Evolutionary conservation across 2,329 filamentous ascomycete species (phyloP).

Genomic region (Magnaporthales sp.): DNA sequence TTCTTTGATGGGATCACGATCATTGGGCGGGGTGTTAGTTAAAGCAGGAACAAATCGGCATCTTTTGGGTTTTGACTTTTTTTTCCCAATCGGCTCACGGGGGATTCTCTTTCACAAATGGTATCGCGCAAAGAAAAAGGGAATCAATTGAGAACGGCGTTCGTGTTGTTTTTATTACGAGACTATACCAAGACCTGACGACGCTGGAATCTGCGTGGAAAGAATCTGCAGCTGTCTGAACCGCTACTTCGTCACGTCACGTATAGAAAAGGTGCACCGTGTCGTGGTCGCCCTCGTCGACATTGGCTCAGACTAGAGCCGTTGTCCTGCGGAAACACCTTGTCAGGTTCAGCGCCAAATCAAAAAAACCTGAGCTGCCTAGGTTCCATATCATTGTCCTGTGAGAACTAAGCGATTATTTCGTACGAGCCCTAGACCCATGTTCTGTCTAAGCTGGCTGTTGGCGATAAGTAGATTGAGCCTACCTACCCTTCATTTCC

Average conservation of each 20-base stretch:
- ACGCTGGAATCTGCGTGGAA: not conserved
- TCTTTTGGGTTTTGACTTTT: conserved; percentile 2
- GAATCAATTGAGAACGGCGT: conserved; percentile 4
- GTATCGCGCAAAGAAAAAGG: conserved; percentile 4
- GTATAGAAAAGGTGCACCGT: not conserved
- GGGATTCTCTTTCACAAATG: conserved; percentile 3
- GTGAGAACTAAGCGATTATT: not conserved
- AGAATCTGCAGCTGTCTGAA: not conserved
- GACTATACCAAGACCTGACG: conserved; percentile 2
- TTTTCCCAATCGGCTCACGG: conserved; percentile 1
- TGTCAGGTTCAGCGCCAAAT: not conserved
- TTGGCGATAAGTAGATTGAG: too few relatives aligned
- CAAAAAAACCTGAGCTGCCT: not conserved
- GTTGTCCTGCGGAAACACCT: not conserved
- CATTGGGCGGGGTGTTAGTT: conserved; percentile 2
- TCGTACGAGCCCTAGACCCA: too few relatives aligned
- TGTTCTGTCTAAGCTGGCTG: too few relatives aligned
- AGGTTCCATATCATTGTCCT: not conserved
- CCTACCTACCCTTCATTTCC: too few relatives aligned
- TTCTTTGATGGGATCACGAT: conserved; percentile 4
- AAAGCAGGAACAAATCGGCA: conserved; percentile 1
- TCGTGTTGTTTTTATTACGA: conserved; percentile 6
- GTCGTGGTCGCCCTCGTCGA: not conserved
- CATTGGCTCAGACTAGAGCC: not conserved
- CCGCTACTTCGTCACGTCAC: not conserved